phyloP scores from a whole-genome alignment of 306 rosid genomes.

The Ceratonia siliqua region DNA sequence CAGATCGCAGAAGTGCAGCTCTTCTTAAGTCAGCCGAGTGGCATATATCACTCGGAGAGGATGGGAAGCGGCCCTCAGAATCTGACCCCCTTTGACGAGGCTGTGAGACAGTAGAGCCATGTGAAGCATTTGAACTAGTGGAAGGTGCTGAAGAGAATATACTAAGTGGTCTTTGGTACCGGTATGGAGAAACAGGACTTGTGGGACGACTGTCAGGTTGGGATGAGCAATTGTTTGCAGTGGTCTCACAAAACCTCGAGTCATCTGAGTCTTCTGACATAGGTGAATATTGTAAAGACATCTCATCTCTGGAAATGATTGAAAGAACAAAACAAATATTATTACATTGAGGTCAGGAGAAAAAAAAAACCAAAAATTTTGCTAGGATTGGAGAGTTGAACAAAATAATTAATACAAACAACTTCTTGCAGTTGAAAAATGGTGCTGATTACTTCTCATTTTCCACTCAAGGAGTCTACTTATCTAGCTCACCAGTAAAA shows the following conservation, averaged over 20 bases:
- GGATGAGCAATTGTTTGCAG: slow-evolving; percentile 53
- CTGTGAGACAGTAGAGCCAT: slow-evolving; percentile 56
- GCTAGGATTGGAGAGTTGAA: neutral
- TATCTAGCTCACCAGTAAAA: neutral
- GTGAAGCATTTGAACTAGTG: slow-evolving; percentile 54
- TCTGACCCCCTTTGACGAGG: slow-evolving; percentile 91
- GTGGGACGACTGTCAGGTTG: slow-evolving; percentile 66
- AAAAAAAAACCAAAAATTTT: neutral
- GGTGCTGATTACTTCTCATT: slow-evolving; percentile 17
- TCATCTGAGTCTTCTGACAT: slow-evolving; percentile 99
- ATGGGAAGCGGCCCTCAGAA: slow-evolving; percentile 95
- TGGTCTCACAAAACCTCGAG: slow-evolving; percentile 67
- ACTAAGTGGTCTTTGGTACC: slow-evolving; percentile 63
- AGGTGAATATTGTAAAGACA: slow-evolving; percentile 81
- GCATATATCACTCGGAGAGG: slow-evolving; percentile 97
- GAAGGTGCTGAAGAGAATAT: slow-evolving; percentile 55
- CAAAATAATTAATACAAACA: neutral
- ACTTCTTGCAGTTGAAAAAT: neutral
- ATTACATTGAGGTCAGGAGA: neutral
- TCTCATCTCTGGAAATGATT: slow-evolving; percentile 71
- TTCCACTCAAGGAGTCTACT: neutral
- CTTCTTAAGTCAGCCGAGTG: slow-evolving; percentile 97
- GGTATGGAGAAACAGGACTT: slow-evolving; percentile 24
- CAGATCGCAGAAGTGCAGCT: slow-evolving; percentile 94
- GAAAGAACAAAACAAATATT: neutral